Base-by-base conservation (phyloP, 306 rosid species). In the Ochetophila trinervis region DNA sequence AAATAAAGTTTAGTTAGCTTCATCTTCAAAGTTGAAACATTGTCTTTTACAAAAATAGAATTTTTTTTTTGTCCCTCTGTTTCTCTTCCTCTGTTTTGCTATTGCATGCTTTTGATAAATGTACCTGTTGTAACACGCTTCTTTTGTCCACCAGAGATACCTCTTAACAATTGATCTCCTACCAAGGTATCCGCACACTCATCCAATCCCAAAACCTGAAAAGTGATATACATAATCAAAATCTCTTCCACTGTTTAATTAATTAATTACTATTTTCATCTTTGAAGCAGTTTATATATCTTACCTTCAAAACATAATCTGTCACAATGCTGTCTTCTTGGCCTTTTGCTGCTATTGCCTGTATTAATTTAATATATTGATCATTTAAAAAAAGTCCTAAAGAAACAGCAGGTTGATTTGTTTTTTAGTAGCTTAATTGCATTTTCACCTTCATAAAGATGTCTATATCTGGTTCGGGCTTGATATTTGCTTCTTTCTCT, bases 81-180 rank as follows among this genome's bases (percentile, higher is more conserved):
- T 27, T 27, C 32, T 27, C 32, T 4, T 27, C 3, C 32, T 27
- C 32, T 27, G 32, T 27, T 27, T 27, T 27, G 8, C 45, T 8
- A 10, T 8, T 8, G 45, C 8, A 8, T 6, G 10, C 45, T n/a
- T n/a, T n/a, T n/a, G n/a, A n/a, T 1, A 40, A 9, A 3, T 6
- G 6, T 40, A 85, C 90, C 90, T 18, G 85, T 85, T 55, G 89
- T 84, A 30, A 84, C 74, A 17, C 86, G 78, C 52, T 81, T 84
- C 45, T 52, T 81, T 78, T 84, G 89, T 66, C 89, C 89, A 18
- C 84, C 84, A 19, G 86, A 84, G 22, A 84, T 73, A 15, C 86
- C 89, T 37, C 86, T 70, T 55, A 78, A 10, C 71, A 78, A 58
- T 37, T 45, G 73, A 73, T 78, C 70, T 68, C 89, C 89, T n/a